Base-by-base conservation (phyloP, 257 asterid genomes). In the Ophiorrhiza pumila region DNA sequence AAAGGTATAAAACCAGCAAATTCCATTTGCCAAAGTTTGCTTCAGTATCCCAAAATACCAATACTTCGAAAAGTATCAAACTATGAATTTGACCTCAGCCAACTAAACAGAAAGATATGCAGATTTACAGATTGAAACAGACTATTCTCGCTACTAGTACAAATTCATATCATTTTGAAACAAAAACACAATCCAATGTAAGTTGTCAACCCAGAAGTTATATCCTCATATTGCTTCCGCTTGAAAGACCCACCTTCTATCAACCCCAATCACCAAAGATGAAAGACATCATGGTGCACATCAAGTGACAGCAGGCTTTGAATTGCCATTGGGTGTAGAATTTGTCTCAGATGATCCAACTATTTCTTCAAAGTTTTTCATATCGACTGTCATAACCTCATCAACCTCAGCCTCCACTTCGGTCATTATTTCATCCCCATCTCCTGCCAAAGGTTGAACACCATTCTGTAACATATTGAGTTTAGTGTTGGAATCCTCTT, bases 401-500 rank as follows among this genome's bases (percentile, higher is more conserved):
- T 81, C 84, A 39, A 52, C 87, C 73, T 80, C 92, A 3, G 87
- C 72, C 78, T 86, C 94, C 74, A 85, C 98, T 73, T 92, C 98
- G 0, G 86, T 76, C 96, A 92, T 92, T 80, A 92, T 79, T 81
- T 87, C 98, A 83, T 92, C 98, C 35, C 76, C 79, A 77, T 88
- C 90, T 57, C 81, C 87, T 27, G 74, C 71, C 3, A 83, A 47
- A 31, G 85, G 79, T 68, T 85, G 84, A 8, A 83, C 87, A 29
- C 98, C 96, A 65, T 88, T 89, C 73, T 86, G 84, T 7, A 73
- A 81, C 20, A 75, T 41, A 32, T 53, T 71, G 55, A 74, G 71
- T 71, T 45, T 79, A 6, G 80, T 74, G 55, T 42, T 80, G 55
- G 81, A 66, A 29, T 46, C 68, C 56, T 66, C 80, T n/a, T 74